Conservation (phyloP, 148 eudicot genomes). For the Rhododendron molle region DNA sequence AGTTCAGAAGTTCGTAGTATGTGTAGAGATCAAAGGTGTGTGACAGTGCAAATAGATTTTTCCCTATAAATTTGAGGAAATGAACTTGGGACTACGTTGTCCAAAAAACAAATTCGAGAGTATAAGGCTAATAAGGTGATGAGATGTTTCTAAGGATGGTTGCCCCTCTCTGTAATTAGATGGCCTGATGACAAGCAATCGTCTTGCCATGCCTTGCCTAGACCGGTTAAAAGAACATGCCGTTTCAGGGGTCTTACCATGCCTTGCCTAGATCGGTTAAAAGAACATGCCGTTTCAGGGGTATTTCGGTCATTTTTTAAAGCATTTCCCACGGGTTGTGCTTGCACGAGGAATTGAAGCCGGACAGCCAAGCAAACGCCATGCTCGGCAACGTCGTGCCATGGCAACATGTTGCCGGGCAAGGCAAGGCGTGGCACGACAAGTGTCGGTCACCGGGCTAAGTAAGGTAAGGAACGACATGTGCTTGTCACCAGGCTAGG, state of each 20-base stretch:
- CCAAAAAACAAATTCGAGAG: no score
- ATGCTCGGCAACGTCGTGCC: no score
- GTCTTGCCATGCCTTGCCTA: neutral
- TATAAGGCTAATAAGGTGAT: neutral
- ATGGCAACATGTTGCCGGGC: no score
- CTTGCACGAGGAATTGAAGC: neutral
- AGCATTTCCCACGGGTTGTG: neutral
- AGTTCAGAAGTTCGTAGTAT: no score
- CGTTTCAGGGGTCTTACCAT: neutral
- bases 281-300: neutral
- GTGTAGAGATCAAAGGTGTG: no score
- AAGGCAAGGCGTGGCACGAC: no score
- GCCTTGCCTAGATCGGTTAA: neutral
- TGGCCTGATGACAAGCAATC: no score
- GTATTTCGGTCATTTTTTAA: neutral
- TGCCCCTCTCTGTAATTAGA: neutral
- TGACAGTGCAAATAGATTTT: no score
- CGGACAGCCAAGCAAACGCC: neutral
- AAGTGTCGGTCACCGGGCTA: no score
- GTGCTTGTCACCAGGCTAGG: no score
- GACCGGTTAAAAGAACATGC: neutral
- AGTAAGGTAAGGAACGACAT: no score
- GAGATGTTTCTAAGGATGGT: neutral
- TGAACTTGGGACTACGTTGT: neutral
- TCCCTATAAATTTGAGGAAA: no score